phyloP scores from a whole-genome alignment of 495 filamentous ascomycete species.

The Monascus purpureus region DNA sequence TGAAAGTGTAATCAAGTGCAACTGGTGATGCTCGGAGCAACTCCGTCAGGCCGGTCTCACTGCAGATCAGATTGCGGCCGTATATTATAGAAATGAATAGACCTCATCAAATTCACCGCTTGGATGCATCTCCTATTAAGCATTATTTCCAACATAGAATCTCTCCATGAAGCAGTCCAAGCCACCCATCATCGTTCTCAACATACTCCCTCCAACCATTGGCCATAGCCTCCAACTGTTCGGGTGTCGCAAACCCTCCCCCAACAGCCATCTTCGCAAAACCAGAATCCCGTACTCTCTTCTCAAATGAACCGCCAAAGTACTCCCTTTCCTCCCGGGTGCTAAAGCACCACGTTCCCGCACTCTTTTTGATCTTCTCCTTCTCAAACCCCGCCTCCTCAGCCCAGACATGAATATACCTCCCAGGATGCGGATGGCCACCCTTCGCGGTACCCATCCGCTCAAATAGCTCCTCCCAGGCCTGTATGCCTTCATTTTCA shows the following conservation, averaged over 20 bases:
- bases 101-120: too few species aligned
- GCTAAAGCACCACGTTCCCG: slow-evolving; percentile 35
- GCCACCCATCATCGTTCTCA: slow-evolving; percentile 35
- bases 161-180: slow-evolving; percentile 37
- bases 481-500: slow-evolving; percentile 21
- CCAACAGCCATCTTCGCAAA: slow-evolving; percentile 23
- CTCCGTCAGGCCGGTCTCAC: too few species aligned
- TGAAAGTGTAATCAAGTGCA: too few species aligned
- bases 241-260: slow-evolving; percentile 21
- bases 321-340: slow-evolving; percentile 24
- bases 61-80: too few species aligned
- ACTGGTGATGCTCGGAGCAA: too few species aligned
- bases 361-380: slow-evolving; percentile 19
- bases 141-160: slow-evolving; percentile 35
- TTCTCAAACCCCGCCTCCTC: slow-evolving; percentile 29
- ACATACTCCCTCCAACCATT: slow-evolving; percentile 31
- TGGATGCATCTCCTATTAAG: too few species aligned
- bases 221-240: slow-evolving; percentile 26
- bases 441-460: slow-evolving; percentile 21
- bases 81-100: too few species aligned
- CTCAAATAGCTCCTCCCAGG: slow-evolving; percentile 24
- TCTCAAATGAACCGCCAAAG: slow-evolving; percentile 37
- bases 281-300: slow-evolving; percentile 21
- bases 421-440: slow-evolving; percentile 33
- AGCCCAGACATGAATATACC: slow-evolving; percentile 34